A percentile compares a stretch with the other conserved stretches of the same genome.
Conservation (phyloP, 2,329 filamentous ascomycete genomes). For the Tolypocladium endophyticum region DNA sequence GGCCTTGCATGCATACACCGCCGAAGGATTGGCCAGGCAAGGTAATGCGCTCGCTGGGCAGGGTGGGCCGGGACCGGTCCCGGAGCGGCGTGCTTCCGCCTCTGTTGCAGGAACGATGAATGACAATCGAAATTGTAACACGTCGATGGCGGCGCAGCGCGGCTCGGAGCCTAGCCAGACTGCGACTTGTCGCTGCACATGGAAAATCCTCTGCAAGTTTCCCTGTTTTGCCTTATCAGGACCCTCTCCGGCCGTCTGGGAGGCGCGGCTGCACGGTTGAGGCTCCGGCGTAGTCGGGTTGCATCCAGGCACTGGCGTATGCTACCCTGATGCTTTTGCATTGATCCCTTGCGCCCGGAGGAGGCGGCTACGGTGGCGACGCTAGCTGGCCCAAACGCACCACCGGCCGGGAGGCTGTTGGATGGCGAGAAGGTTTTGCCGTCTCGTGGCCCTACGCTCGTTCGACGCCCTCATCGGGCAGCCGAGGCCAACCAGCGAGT, state of each 20-base stretch:
- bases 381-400: not conserved
- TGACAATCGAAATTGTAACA: not conserved
- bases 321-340: not conserved
- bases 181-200: not conserved
- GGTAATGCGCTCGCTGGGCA: not conserved
- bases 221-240: not conserved
- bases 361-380: not conserved
- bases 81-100: not conserved
- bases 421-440: not conserved
- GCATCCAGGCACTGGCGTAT: not conserved
- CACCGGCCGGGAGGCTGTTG: not conserved
- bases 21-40: not conserved
- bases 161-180: not conserved
- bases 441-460: not conserved
- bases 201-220: not conserved
- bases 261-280: not conserved
- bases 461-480: not conserved
- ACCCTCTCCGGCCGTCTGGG: not conserved
- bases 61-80: not conserved
- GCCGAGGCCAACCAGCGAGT: not conserved
- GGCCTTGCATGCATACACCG: not conserved
- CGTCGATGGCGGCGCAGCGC: not conserved
- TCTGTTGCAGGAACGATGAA: not conserved
- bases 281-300: not conserved
- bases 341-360: not conserved